Base-by-base conservation (phyloP, 1,284 basidiomycete species). In the Trichosporon sp. region DNA sequence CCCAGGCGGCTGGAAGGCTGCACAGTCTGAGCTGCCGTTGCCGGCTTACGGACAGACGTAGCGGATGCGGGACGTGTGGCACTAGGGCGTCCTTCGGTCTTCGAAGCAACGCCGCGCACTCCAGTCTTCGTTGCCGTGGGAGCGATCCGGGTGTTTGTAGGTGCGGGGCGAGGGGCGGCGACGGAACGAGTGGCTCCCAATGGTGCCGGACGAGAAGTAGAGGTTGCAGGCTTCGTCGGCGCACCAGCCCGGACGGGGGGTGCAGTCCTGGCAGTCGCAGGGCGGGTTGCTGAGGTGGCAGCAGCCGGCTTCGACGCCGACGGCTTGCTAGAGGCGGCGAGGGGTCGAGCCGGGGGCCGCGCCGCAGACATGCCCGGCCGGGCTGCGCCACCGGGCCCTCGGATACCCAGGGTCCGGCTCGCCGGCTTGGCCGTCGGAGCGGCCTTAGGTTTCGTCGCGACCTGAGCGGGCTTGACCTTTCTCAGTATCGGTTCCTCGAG, bases 401-500 rank as follows among this genome's bases (percentile, higher is more conserved):
- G 49, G 21, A 54, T 29, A 10, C 27, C 49, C 49, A 31, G 25
- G 11, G 49, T 31, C 27, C 49, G 27, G 25, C 29, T 54, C 2
- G 27, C 16, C 16, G 49, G 25, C 49, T 60, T 60, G 6, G 59
- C 10, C 3, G 33, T 6, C 32, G 23, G 5, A 14, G 25, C 23
- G 14, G 33, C 11, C 6, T 54, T 32, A 6, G 52, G 11, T 21
- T 56, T 37, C 2, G 14, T 25, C 13, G 27, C 25, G 9, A 13
- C 27, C 14, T 11, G 36, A 11, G 36, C 25, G 16, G 62, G 59
- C 37, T 57, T 34, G 4, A 14, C 10, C 25, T 59, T 59, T 27
- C 49, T 60, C 5, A 67, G 36, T 2, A 60, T 29, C 4, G 63
- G 63, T 19, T 64, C 40, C 59, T 67, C 66, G 9, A 68, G 60